Base-by-base conservation (phyloP, 2,329 filamentous ascomycete genomes). In the Pseudomassariella vexata region DNA sequence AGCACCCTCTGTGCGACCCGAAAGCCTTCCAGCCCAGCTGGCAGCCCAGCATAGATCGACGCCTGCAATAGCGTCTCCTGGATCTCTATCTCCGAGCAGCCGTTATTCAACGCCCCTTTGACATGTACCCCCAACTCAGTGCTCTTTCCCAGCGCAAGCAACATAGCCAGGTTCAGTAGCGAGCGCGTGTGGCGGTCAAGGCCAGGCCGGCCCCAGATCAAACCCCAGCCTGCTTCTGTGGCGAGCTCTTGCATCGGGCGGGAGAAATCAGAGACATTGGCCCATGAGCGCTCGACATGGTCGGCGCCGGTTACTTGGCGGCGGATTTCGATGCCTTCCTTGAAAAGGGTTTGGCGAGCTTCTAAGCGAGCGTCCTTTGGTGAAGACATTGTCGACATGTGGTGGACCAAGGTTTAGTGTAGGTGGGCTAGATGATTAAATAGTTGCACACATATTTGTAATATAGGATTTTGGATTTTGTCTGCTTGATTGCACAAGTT, bases 201-300 rank as follows among this genome's bases (percentile, higher is more conserved):
- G 12, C 30, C 30, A 2, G 14, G 17, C 6, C 30, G 30, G 8
- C 30, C 30, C 30, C 30, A 33, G 17, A 33, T 33, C 17, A 33
- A 15, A 16, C 30, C 30, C 30, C 30, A 33, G 18, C 30, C 30
- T 9, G 30, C 30, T 19, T 33, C 30, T 7, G 30, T 33, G 23
- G 30, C 30, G 5, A 33, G 30, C 30, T 33, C 30, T 16, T 33
- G 30, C 30, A 33, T 33, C 11, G 30, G 30, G 15, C 24, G 24
- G 6, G 30, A 33, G 12, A 33, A 33, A 20, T 33, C 30, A 6
- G 30, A 20, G 5, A 27, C 30, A 21, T 26, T 27, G 23, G 16
- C 30, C 30, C 30, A 33, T 6, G 30, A 33, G 23, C 30, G 30
- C 16, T 33, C n/a, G 7, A 33, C 30, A 10, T 33, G 30, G 17